Conservation (phyloP, 2,329 filamentous ascomycete species). For the Pseudogymnoascus sp. region DNA sequence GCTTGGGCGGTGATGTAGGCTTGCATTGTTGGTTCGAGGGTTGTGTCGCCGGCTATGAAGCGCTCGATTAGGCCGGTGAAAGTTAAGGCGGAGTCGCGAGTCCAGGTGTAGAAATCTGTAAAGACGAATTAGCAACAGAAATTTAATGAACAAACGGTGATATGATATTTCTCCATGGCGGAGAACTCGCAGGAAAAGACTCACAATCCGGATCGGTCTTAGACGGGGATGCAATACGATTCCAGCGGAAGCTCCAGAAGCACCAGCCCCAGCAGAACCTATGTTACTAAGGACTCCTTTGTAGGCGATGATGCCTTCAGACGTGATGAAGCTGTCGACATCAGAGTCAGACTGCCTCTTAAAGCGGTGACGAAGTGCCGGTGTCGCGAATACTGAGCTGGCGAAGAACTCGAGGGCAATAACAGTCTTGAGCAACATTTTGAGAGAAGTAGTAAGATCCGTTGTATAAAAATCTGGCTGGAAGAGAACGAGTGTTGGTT, state of each 20-base stretch:
- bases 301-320: neutral
- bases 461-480: neutral
- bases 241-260: constrained; percentile 29
- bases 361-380: neutral
- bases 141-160: neutral
- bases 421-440: neutral
- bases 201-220: constrained; percentile 47
- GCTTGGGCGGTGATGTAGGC: constrained; percentile 62
- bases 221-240: constrained; percentile 50
- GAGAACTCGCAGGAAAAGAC: neutral
- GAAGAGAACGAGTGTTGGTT: neutral
- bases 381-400: neutral
- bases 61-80: constrained; percentile 61
- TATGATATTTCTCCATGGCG: neutral
- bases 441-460: neutral
- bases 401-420: constrained; percentile 3
- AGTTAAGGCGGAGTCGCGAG: constrained; percentile 61
- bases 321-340: neutral
- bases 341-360: neutral
- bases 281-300: constrained; percentile 3
- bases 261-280: neutral
- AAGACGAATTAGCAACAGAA: neutral
- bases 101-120: constrained; percentile 72
- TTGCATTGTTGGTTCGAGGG: constrained; percentile 47
- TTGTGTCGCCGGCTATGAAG: constrained; percentile 42